Evolutionary conservation across 1,139 yeast genomes (phyloP), one percentile per base, ranked within the genome.

Genomic region (Entelexis paramagnoliae): DNA sequence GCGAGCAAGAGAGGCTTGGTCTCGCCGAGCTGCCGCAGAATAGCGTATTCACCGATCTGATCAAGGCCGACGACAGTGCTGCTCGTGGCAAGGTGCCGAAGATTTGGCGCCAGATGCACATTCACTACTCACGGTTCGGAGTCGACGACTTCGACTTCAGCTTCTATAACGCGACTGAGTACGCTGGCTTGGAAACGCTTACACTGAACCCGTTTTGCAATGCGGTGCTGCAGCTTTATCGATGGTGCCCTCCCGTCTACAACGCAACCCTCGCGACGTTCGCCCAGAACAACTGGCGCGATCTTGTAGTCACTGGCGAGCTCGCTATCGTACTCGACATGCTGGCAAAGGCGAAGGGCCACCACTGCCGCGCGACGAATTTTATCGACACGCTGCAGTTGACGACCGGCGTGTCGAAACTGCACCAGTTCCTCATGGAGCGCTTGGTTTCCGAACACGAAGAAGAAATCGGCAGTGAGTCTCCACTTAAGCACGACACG

Each of bases 81-180:
- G 43, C 51, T 1, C 32, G 44, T 1, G 60, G 60, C 10, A 42
- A 56, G 54, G 60, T 75, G 46, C 95, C 96, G 0, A 81, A 81
- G 52, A 83, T 89, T 35, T 91, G 83, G 66, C 72, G 80, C 38
- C 79, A 80, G 61, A 71, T 87, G 51, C 85, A 83, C 55, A 85
- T 91, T 55, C 78, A 83, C 46, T 89, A 89, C 65, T 84, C 95
- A 53, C 83, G 79, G 61, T 91, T 88, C 67, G 98, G 98, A 19
- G 89, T 93, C 29, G 88, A 83, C 60, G 96, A 88, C 66, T 91
- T 91, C 68, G 96, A 93, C 68, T 91, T 91, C 64, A 81, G 78
- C 51, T 83, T 80, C 61, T 91, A 84, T 70, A 89, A 89, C 63
- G 72, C 74, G 47, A 85, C 97, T 0, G 62, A 66, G 1, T 83